Evolutionary conservation across 768 basidiomycete species (phyloP).

Genomic region (Gymnopilus dilepis): DNA sequence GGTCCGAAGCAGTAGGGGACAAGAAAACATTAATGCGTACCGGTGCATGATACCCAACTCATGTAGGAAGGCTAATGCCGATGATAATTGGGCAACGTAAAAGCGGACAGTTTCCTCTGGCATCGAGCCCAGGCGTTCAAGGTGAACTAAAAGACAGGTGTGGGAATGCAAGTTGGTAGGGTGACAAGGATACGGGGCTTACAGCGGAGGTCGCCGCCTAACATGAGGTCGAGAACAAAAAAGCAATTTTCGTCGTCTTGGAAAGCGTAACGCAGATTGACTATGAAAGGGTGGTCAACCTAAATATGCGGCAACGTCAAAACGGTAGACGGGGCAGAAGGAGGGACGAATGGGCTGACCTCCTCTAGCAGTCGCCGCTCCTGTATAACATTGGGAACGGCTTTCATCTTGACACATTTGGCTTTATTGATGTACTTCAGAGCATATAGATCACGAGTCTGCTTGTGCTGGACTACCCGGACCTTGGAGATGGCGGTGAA

Average conservation of each 20-base stretch:
- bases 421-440: constrained; percentile 99
- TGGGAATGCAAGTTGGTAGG: constrained; percentile 17
- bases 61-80: constrained; percentile 89
- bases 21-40: constrained; percentile 50
- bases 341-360: constrained; percentile 45
- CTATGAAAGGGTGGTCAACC: constrained; percentile 96
- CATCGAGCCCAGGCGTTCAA: constrained; percentile 79
- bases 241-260: constrained; percentile 99
- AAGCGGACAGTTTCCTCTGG: constrained; percentile 83
- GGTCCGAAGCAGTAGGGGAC: constrained; percentile 23
- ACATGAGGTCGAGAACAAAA: constrained; percentile 97
- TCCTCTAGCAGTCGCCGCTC: constrained; percentile 95
- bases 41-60: constrained; percentile 95
- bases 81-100: constrained; percentile 88
- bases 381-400: constrained; percentile 96
- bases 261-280: constrained; percentile 95
- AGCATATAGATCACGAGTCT: constrained; percentile 94
- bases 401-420: constrained; percentile 98
- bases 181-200: constrained; percentile 34
- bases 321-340: too few species aligned
- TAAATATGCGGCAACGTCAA: constrained; percentile 32
- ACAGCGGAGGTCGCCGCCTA: constrained; percentile 95
- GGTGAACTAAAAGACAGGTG: constrained; percentile 65
- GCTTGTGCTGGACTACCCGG: constrained; percentile 98
- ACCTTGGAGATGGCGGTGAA: constrained; percentile 59